phyloP scores from a whole-genome alignment of 306 rosid genomes.

The Abrus pulchellus region DNA sequence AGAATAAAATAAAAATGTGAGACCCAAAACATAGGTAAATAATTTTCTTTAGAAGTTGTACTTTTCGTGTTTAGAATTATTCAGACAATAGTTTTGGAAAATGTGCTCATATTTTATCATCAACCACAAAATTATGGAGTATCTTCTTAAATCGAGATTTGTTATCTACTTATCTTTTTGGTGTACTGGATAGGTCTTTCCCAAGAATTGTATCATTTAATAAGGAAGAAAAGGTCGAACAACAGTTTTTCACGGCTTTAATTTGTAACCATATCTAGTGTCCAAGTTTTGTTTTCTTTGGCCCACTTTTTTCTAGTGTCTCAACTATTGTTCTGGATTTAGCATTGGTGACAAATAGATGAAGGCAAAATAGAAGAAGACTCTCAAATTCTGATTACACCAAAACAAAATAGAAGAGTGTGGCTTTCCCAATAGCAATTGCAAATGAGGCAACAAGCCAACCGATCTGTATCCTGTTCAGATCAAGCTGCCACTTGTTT shows the following conservation, averaged over 20 bases:
- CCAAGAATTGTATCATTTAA: conserved; percentile 11
- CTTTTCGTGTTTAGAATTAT: conserved; percentile 8
- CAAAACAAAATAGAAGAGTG: conserved; percentile 33
- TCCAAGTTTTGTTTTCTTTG: conserved; percentile 31
- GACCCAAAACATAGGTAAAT: neutral
- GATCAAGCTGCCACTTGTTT: neutral
- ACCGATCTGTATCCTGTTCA: neutral
- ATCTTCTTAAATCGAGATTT: conserved; percentile 8
- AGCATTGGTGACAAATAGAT: conserved; percentile 47
- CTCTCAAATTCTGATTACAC: conserved; percentile 28
- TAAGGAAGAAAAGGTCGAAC: conserved; percentile 17
- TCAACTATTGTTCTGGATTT: conserved; percentile 43
- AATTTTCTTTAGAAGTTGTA: conserved; percentile 8
- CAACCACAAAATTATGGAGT: neutral
- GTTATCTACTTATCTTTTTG: neutral
- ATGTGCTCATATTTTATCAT: conserved; percentile 4
- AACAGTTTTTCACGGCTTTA: conserved; percentile 24
- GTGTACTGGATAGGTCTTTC: conserved; percentile 1
- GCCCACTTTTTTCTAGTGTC: conserved; percentile 37
- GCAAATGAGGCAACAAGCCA: conserved; percentile 30
- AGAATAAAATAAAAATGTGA: neutral
- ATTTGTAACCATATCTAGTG: conserved; percentile 14
- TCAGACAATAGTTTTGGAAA: conserved; percentile 10
- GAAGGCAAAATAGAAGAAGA: conserved; percentile 1
- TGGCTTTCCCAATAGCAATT: neutral